phyloP scores from a whole-genome alignment of 805 yeast species.

The Jamesozyma piceae region DNA sequence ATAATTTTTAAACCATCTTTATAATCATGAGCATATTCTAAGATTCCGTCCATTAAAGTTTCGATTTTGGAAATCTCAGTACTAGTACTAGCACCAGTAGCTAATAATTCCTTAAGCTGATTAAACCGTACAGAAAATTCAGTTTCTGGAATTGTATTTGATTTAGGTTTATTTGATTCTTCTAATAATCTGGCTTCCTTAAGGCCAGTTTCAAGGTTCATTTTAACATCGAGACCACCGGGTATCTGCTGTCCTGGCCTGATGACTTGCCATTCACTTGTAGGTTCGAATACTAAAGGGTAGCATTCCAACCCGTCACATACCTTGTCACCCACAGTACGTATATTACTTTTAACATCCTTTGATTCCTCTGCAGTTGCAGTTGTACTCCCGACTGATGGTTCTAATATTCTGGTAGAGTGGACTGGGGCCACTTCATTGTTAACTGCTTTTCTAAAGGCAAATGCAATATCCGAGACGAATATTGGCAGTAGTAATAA shows the following conservation, averaged over 20 bases:
- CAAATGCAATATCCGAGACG: not conserved
- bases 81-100: not conserved
- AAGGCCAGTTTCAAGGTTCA: constrained; percentile 62
- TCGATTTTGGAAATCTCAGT: constrained; percentile 13
- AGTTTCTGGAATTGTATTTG: constrained; percentile 7
- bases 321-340: not conserved
- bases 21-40: constrained; percentile 58
- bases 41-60: constrained; percentile 32
- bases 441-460: not conserved
- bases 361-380: not conserved
- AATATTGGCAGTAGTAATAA: not conserved
- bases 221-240: constrained; percentile 60
- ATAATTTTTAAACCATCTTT: constrained; percentile 49
- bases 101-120: constrained; percentile 19
- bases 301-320: constrained; percentile 41
- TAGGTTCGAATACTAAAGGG: constrained; percentile 53
- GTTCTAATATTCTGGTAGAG: not conserved
- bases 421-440: not conserved
- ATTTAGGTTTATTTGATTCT: not conserved
- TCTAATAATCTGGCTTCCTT: constrained; percentile 53
- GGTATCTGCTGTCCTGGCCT: constrained; percentile 71
- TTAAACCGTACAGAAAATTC: constrained; percentile 26
- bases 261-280: constrained; percentile 59
- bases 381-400: not conserved
- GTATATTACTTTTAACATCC: not conserved